Percentiles rank a stretch among this genome's conserved stretches.
Conservation (phyloP, 805 yeast genomes). For the Saccharomycopsis fermentans region DNA sequence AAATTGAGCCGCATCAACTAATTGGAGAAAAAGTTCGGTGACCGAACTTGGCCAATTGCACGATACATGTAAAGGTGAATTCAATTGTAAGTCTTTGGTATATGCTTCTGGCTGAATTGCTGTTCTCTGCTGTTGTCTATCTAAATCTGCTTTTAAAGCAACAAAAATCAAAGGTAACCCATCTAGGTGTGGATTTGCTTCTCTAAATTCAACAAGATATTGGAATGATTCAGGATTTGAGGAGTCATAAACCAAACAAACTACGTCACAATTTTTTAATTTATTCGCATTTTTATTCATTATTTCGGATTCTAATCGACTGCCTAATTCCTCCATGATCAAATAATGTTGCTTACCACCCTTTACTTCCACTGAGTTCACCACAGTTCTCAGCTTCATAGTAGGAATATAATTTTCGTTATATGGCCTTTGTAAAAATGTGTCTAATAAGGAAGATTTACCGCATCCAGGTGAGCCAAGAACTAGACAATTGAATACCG, state of each 20-base stretch:
- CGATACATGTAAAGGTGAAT: slow-evolving; percentile 83
- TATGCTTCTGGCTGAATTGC: slow-evolving; percentile 81
- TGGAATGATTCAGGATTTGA: slow-evolving; percentile 94
- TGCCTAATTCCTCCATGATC: slow-evolving; percentile 79
- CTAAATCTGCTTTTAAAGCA: slow-evolving; percentile 90
- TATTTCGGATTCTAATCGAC: slow-evolving; percentile 69
- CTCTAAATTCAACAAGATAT: slow-evolving; percentile 60
- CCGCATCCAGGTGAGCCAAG: slow-evolving; percentile 84
- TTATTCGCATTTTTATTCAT: slow-evolving; percentile 52
- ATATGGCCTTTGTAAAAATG: slow-evolving; percentile 67
- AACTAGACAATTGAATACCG: slow-evolving; percentile 84
- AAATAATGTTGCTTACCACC: slow-evolving; percentile 95
- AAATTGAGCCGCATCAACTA: slow-evolving; percentile 77
- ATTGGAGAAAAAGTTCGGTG: slow-evolving; percentile 72
- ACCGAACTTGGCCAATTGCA: slow-evolving; percentile 84
- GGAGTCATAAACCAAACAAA: slow-evolving; percentile 86
- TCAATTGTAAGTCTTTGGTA: slow-evolving; percentile 40
- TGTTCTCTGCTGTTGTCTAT: slow-evolving; percentile 87
- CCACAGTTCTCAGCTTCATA: slow-evolving; percentile 68
- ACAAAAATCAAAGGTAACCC: slow-evolving; percentile 77
- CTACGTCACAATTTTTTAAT: slow-evolving; percentile 79
- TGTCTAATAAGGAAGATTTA: slow-evolving; percentile 72
- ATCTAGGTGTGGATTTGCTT: slow-evolving; percentile 45
- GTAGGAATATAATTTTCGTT: slow-evolving; percentile 73
- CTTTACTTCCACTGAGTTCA: slow-evolving; percentile 82